These are phyloP conservation scores for Bolboschoenus planiculmis DNA, from an alignment of 176 grass and related monocot species.

Conservation along the genomic window DNA sequence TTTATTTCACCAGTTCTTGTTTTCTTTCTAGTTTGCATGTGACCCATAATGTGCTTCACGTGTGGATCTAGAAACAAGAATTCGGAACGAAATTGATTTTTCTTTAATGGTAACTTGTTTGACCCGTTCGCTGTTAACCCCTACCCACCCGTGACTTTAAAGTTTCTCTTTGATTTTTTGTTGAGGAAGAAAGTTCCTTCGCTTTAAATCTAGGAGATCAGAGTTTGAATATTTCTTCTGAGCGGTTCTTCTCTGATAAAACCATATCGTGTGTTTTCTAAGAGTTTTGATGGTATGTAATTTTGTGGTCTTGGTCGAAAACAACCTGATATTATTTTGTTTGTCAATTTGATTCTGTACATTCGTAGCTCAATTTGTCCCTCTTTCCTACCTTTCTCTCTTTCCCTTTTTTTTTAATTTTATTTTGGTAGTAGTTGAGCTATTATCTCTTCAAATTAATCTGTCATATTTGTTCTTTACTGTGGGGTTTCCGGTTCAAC, in stretches of 20 bases:
- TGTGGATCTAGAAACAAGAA: not conserved
- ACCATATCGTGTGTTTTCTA: not conserved
- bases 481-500: not conserved
- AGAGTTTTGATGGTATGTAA: conserved; percentile 16
- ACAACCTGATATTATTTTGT: not conserved
- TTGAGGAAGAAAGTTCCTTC: not conserved
- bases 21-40: conserved; percentile 12
- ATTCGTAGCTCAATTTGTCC: not conserved
- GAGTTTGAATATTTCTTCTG: not conserved
- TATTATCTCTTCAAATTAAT: not conserved
- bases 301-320: not conserved
- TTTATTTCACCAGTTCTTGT: not conserved
- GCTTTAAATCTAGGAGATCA: not conserved
- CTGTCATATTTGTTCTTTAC: not conserved
- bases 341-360: not conserved
- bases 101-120: not conserved
- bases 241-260: not conserved
- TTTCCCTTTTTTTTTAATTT: not conserved
- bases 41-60: not conserved
- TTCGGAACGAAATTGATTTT: not conserved
- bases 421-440: not conserved
- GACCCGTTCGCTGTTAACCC: conserved; percentile 12
- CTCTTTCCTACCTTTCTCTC: too few relatives aligned
- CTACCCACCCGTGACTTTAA: not conserved
- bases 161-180: not conserved